Percentiles rank a stretch among this genome's conserved stretches.
Conservation (phyloP, 2,329 filamentous ascomycete genomes). For the Aspergillus fischeri region DNA sequence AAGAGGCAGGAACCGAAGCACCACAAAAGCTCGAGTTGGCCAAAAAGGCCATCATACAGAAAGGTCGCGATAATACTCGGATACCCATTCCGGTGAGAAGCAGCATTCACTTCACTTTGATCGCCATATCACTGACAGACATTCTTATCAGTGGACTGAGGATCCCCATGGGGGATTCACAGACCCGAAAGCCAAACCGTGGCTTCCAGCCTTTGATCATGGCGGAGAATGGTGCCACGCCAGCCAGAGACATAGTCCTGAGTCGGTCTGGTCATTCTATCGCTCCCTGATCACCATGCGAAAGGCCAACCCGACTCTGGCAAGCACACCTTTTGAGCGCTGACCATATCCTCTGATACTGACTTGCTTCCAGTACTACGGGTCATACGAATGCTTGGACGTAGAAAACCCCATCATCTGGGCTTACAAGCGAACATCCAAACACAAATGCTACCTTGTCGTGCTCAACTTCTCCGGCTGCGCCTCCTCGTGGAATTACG, state of each 20-base stretch:
- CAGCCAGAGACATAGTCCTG: conserved; percentile 18
- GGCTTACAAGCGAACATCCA: conserved; percentile 8
- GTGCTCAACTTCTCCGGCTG: conserved; percentile 12
- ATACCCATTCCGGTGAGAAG: conserved; percentile 21
- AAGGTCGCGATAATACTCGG: conserved; percentile 28
- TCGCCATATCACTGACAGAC: not conserved
- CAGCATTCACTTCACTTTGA: not conserved
- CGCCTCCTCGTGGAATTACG: conserved; percentile 6
- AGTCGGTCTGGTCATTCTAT: conserved; percentile 56
- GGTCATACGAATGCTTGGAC: conserved; percentile 11
- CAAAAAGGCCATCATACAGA: conserved; percentile 24
- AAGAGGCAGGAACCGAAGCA: conserved; percentile 12
- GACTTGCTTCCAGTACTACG: conserved; percentile 8
- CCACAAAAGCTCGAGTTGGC: conserved; percentile 20
- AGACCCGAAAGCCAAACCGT: conserved; percentile 41
- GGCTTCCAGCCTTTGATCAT: conserved; percentile 62
- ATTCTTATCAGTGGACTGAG: conserved; percentile 12
- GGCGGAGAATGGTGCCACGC: conserved; percentile 56
- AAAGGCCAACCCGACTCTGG: conserved; percentile 42
- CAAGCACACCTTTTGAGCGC: conserved; percentile 1
- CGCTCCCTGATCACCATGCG: conserved; percentile 51
- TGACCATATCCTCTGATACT: not conserved
- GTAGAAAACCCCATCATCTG: conserved; percentile 10
- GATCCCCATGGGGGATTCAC: conserved; percentile 14
- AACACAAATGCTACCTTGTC: conserved; percentile 10